These are phyloP conservation scores for Saturnispora galanensis DNA, from an alignment of 805 yeast genomes.

Conservation along the genomic window DNA sequence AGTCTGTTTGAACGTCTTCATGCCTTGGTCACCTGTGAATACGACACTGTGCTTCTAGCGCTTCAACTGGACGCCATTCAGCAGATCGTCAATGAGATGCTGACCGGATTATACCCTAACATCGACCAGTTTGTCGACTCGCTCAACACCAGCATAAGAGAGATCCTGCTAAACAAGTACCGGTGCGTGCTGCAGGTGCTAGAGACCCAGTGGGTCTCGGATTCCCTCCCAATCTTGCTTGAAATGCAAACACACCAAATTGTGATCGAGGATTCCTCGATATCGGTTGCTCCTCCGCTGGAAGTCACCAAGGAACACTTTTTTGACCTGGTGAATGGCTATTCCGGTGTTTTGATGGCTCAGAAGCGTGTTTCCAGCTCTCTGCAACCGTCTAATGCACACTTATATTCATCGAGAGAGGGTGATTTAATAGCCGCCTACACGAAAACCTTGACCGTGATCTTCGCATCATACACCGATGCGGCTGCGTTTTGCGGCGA, in stretches of 20 bases:
- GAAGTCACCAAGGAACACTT: constrained; percentile 27
- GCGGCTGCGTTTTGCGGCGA: neutral
- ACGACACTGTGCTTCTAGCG: neutral
- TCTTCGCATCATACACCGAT: neutral
- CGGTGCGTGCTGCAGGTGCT: constrained; percentile 8
- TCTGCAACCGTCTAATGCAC: neutral
- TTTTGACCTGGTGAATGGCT: constrained; percentile 20
- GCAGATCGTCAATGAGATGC: neutral
- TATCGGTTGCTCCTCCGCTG: constrained; percentile 33
- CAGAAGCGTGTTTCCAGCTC: constrained; percentile 20
- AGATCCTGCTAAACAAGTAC: constrained; percentile 25
- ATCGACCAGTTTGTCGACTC: constrained; percentile 23
- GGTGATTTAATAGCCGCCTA: neutral
- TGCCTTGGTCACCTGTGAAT: neutral
- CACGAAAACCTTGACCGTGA: neutral
- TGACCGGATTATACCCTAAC: constrained; percentile 16
- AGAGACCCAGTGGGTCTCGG: constrained; percentile 14
- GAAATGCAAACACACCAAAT: constrained; percentile 25
- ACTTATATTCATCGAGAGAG: neutral
- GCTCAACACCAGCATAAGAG: constrained; percentile 27
- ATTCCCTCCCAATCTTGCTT: constrained; percentile 11
- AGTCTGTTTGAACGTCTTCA: neutral
- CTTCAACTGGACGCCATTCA: neutral
- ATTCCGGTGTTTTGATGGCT: constrained; percentile 14
- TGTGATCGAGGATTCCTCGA: constrained; percentile 27